These are phyloP conservation scores for Leptomonas pyrrhocoris DNA, from an alignment of 208 protist genomes.

Conservation along the genomic window DNA sequence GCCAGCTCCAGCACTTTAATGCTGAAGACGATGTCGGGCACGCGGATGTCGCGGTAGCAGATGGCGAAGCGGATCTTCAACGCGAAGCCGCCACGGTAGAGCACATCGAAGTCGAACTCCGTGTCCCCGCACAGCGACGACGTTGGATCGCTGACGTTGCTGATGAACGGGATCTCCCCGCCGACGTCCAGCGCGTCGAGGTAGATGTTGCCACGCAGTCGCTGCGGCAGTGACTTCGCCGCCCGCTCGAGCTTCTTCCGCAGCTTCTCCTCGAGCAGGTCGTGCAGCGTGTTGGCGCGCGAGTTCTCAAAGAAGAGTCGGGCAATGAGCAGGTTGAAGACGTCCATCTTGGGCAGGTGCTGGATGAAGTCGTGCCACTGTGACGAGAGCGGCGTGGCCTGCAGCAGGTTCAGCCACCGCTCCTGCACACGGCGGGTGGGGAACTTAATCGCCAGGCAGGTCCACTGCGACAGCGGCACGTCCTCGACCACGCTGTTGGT, in stretches of 20 bases:
- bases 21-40: slow-evolving; percentile 79
- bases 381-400: slow-evolving; percentile 56
- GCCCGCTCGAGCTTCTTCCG: slow-evolving; percentile 68
- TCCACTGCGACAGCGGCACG: slow-evolving; percentile 49
- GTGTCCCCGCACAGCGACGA: slow-evolving; percentile 64
- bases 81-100: slow-evolving; percentile 81
- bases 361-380: slow-evolving; percentile 76
- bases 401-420: slow-evolving; percentile 83
- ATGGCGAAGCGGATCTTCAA: slow-evolving; percentile 74
- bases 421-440: slow-evolving; percentile 77
- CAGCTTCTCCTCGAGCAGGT: slow-evolving; percentile 68
- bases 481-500: background rate
- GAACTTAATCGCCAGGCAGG: slow-evolving; percentile 74
- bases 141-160: slow-evolving; percentile 57
- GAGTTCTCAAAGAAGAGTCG: slow-evolving; percentile 89
- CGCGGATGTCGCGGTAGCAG: slow-evolving; percentile 58
- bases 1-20: slow-evolving; percentile 78
- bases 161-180: slow-evolving; percentile 79
- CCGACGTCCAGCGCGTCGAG: slow-evolving; percentile 72
- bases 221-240: slow-evolving; percentile 61
- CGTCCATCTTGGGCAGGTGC: slow-evolving; percentile 62
- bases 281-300: slow-evolving; percentile 54
- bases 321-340: slow-evolving; percentile 79
- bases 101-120: slow-evolving; percentile 84
- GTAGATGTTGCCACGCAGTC: slow-evolving; percentile 68